Evolutionary conservation across 2,329 filamentous ascomycete genomes (phyloP), one percentile per base, ranked within the genome.

Genomic region (Myriosclerotinia scirpicola): DNA sequence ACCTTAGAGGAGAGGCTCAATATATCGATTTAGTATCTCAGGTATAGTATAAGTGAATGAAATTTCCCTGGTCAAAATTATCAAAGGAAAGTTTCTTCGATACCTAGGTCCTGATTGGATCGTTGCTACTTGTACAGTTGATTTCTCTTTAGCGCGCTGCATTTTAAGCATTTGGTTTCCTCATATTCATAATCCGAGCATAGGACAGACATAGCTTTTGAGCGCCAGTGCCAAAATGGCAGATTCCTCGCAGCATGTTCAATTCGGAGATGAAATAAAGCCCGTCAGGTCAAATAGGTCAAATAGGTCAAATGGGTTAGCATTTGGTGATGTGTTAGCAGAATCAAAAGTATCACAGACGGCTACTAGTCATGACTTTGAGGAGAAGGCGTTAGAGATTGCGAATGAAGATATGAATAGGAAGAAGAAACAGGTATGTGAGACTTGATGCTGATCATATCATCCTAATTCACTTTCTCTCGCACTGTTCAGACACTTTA

Each of bases 361-460:
- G 44, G 20, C 26, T 5, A 64, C 52, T 15, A 66, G 60, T 65
- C 54, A 63, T 58, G 70, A 73, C 67, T 44, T 68, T 40, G 73
- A 74, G 54, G 74, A 73, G 54, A 67, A 62, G 22, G 71, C 71
- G n/a, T 46, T 68, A 20, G 38, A 69, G 59, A 71, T 74, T 52
- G 70, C 73, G 12, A 63, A 73, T 70, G 69, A 65, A 14, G 74
- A 75, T 68, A 42, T 73, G 52, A 75, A 75, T 65, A 67, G 50
- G 22, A 74, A 73, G 67, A 75, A 73, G 48, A 75, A 75, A 60
- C 74, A 75, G 71, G 74, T 75, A 56, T 12, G 11, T 46, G 9
- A 14, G 2, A 17, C n/a, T 26, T 7, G n/a, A 15, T 11, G 46
- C 7, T 50, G 20, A 38, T 22, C 34, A 22, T n/a, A 12, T 4